Conservation (phyloP, 805 yeast species). For the Candida sakaeoensis region DNA sequence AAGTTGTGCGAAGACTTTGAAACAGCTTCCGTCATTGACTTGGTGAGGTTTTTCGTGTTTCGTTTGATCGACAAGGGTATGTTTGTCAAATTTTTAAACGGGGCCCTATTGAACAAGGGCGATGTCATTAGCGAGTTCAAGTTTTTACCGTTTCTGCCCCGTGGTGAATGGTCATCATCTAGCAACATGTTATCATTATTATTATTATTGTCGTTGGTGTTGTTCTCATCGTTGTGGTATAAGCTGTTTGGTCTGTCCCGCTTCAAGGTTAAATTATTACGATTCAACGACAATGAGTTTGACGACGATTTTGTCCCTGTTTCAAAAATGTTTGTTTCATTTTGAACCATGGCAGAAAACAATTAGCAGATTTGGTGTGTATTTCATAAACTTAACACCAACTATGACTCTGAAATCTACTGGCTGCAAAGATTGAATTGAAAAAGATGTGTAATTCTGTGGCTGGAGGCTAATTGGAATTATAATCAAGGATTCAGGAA, state of each 20-base stretch:
- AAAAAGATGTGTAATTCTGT: no score
- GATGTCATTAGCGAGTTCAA: neutral
- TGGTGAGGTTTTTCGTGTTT: conserved; percentile 18
- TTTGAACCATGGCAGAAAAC: conserved; percentile 1
- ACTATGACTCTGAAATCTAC: no score
- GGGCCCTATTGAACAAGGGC: conserved; percentile 13
- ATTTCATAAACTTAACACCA: no score
- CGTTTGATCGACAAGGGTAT: conserved; percentile 16
- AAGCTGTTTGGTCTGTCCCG: conserved; percentile 8
- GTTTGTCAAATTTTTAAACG: conserved; percentile 27
- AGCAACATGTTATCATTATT: no score
- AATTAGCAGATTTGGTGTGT: no score
- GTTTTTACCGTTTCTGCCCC: no score
- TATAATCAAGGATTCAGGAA: no score
- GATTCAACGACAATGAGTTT: no score
- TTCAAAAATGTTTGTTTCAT: neutral
- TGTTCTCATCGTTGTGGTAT: conserved; percentile 4
- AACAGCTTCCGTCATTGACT: conserved; percentile 17
- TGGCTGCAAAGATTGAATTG: no score
- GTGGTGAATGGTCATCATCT: neutral
- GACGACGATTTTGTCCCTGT: neutral
- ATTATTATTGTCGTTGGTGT: neutral
- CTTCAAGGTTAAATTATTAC: neutral
- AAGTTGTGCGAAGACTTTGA: conserved; percentile 17
- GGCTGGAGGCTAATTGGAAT: no score